Evolutionary conservation across 129 eudicot species (phyloP).

Genomic region (Artemisia annua): DNA sequence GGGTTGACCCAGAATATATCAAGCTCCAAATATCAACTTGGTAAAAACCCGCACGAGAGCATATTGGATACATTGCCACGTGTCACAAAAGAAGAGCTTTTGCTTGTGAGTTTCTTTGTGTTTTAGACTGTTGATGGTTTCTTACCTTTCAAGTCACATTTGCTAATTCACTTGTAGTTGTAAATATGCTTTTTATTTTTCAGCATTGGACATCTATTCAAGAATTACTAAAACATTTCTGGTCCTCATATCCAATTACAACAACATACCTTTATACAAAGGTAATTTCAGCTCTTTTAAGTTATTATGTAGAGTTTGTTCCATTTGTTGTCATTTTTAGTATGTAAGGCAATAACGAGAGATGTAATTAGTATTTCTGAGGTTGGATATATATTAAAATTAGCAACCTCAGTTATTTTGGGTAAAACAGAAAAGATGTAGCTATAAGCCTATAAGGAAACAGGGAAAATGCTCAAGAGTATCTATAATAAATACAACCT

Average conservation of each 20-base stretch:
- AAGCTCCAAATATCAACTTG: constrained; percentile 73
- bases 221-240: constrained; percentile 88
- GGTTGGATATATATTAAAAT: not conserved
- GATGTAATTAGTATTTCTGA: not conserved
- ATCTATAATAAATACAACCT: too few species aligned
- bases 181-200: constrained; percentile 16
- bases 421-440: too few species aligned
- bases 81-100: constrained; percentile 70
- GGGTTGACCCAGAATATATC: constrained; percentile 77
- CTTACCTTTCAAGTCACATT: constrained; percentile 9
- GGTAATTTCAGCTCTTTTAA: constrained; percentile 44
- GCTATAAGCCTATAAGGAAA: too few species aligned
- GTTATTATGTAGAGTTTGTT: not conserved
- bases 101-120: constrained; percentile 58
- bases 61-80: constrained; percentile 82
- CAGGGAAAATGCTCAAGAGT: too few species aligned
- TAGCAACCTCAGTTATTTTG: too few species aligned
- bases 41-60: constrained; percentile 80
- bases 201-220: constrained; percentile 96
- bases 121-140: constrained; percentile 1
- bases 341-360: not conserved
- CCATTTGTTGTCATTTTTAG: not conserved
- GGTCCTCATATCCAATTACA: constrained; percentile 97
- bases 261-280: constrained; percentile 64
- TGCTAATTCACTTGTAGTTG: constrained; percentile 1